Base-by-base conservation (phyloP, 2,329 filamentous ascomycete species). In the Pyrenophora seminiperda region DNA sequence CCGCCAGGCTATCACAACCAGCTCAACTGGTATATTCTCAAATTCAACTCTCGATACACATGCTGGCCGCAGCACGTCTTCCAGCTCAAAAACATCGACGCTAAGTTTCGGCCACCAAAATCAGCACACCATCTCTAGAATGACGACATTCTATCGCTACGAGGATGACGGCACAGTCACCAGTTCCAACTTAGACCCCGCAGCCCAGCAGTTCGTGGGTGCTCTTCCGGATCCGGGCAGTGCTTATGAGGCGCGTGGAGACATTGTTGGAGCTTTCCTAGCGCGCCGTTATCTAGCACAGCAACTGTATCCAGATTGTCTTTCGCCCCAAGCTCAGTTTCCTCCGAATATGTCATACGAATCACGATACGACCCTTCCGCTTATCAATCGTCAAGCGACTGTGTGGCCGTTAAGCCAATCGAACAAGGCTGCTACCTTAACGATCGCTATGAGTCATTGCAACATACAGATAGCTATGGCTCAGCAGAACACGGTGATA, bases 221-320 rank as follows among this genome's bases (percentile, higher is more conserved):
- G 14, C 18, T 14, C 17, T 24, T 30, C 17, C 3, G 19, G 37
- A n/a, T 17, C 14, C 34, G 3, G 24, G 29, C 20, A 29, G 7
- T 27, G 24, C 38, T 5, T 40, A 40, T n/a, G 38, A 45, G 37
- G 37, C n/a, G 17, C 22, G 33, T 11, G 53, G 40, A 31, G 53
- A 58, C 29, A 18, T 41, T 20, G 53, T 56, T 15, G 55, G 55
- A 44, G 53, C 55, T 18, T 56, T 46, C 27, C 41, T 58, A 7
- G 47, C 55, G 18, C 36, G 22, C 11, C 43, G 53, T 14, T 22
- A 24, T 6, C 37, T 39, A 7, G 6, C 7, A 2, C 38, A 56
- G 36, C 45, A 34, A 41, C 36, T 34, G 30, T 20, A 18, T 20
- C 24, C 11, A 11, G 7, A 11, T 9, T n/a, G 22, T 10, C 20